Evolutionary conservation across 441 rosid species (phyloP), one percentile per base, ranked within the genome.

Genomic region (Croton laevigatus): DNA sequence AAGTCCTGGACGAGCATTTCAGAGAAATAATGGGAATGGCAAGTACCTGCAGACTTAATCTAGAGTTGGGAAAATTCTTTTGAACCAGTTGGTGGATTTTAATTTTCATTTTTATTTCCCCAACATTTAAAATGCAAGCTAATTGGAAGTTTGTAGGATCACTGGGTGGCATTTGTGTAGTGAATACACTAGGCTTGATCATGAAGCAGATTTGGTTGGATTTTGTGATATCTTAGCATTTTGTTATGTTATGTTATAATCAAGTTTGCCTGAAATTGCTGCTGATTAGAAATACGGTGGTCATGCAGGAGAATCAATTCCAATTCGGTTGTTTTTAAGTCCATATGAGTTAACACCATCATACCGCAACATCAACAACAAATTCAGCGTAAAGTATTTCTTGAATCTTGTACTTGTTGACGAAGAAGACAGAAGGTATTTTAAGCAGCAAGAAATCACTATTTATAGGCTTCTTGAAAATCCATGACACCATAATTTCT

Each of bases 271-370:
- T 27, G 32, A 27, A 27, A 27, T 27, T 27, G 45, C 45, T 42
- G 45, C 11, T 6, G 45, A 42, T 42, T 10, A 0, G 44, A 36
- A 60, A 11, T 1, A 32, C 22, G 36, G 69, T 67, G 70, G 63
- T 53, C 65, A 34, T 44, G 58, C 88, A 93, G 98, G 96, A n/a
- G 97, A 91, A 79, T 93, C 98, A 4, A 93, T 91, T 75, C 98
- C 96, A 59, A 83, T 91, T 74, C 87, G 98, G 77, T 74, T 93
- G 82, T 93, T 93, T 73, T 86, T 91, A 64, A 86, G 92, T 68
- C 97, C 97, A 8, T 93, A 93, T 17, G 97, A 93, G 74, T 77
- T 93, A 82, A 93, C 97, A 8, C 98, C 97, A 46, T 89, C 98
- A 2, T 85, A 91, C 75, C 84, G 88, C 75, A 93, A 91, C 80